These are phyloP conservation scores for Leccinum proliferum DNA, from an alignment of 1,284 basidiomycete species.

Conservation along the genomic window DNA sequence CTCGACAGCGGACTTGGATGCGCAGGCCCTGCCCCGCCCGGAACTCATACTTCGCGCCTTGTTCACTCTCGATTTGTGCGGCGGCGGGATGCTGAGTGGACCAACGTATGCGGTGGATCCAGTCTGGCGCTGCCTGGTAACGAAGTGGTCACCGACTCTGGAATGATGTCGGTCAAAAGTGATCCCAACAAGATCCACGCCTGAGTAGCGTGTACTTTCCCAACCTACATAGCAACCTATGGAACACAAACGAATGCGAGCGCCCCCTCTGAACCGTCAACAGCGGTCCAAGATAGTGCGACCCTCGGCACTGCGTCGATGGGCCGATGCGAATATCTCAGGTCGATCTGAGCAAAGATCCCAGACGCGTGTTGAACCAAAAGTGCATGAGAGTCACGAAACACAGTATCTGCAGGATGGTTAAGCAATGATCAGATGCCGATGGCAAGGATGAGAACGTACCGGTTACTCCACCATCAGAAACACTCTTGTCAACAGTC, in stretches of 20 bases:
- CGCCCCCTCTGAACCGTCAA: conserved; percentile 39
- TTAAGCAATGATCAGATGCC: background rate
- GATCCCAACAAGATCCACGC: conserved; percentile 65
- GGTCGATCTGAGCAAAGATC: conserved; percentile 74
- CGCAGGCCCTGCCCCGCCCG: conserved; percentile 27
- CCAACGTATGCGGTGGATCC: conserved; percentile 17
- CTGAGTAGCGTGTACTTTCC: conserved; percentile 58
- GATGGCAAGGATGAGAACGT: conserved; percentile 11
- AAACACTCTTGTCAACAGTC: conserved; percentile 55
- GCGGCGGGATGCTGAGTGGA: conserved; percentile 34
- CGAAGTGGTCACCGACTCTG: conserved; percentile 25
- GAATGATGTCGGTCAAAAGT: conserved; percentile 47
- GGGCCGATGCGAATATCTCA: conserved; percentile 57
- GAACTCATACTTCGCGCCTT: conserved; percentile 27
- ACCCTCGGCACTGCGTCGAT: conserved; percentile 68
- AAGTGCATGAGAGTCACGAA: conserved; percentile 68
- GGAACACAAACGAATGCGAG: conserved; percentile 51
- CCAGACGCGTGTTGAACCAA: conserved; percentile 78
- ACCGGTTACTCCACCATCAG: conserved; percentile 71
- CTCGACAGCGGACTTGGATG: conserved; percentile 62
- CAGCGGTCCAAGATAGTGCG: conserved; percentile 63
- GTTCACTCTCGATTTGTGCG: conserved; percentile 16
- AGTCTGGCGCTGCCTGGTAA: conserved; percentile 24
- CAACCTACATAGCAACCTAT: conserved; percentile 59
- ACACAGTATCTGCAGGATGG: conserved; percentile 52